Evolutionary conservation across 192 early-diverging fungal genomes (phyloP), one percentile per base, ranked within the genome.

Genomic region (Coemansia sp.): DNA sequence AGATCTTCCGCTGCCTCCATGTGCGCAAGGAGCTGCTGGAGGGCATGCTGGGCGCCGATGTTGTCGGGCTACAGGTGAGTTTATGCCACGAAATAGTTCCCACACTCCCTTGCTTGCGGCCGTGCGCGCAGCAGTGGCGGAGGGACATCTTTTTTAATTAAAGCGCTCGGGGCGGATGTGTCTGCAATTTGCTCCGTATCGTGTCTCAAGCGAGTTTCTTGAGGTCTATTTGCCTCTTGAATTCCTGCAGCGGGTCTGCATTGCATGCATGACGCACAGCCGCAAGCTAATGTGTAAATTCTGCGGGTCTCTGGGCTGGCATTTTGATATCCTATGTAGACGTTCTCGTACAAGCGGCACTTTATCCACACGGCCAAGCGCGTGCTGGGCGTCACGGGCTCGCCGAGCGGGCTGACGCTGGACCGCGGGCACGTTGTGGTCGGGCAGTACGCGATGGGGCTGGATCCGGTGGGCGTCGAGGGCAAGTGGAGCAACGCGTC

Each of bases 391-490:
- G 71, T 94, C 28, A 93, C 96, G 55, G 86, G 92, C 9, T 89
- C 92, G 18, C 93, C 94, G 7, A 91, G 83, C 27, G 91, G 88
- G 6, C 88, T 95, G 28, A 86, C 91, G 22, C 82, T 93, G 46
- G 85, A 93, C 43, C 86, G 87, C 7, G 84, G 88, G 30, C 83
- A 84, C 21, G 92, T 95, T 4, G 82, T 82, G n/a, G 87, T 97
- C 47, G 92, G 91, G 10, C 94, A 94, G 51, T 95, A 95, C 56
- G 94, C 96, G 18, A 97, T 98, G 65, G 96, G 93, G 10, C 93
- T 98, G 52, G 95, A 98, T 62, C 79, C 86, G 24, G 79, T 76
- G 3, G 77, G 87, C 5, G 75, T 97, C 8, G 87, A 88, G 42
- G 81, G 86, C 44, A 92, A 93, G 52, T 78, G 75, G 57, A 60